Percentiles rank a stretch among this genome's conserved stretches.
Evolutionary conservation across 192 early-diverging fungal species (phyloP).

Genomic region (Umbelopsis sp.): DNA sequence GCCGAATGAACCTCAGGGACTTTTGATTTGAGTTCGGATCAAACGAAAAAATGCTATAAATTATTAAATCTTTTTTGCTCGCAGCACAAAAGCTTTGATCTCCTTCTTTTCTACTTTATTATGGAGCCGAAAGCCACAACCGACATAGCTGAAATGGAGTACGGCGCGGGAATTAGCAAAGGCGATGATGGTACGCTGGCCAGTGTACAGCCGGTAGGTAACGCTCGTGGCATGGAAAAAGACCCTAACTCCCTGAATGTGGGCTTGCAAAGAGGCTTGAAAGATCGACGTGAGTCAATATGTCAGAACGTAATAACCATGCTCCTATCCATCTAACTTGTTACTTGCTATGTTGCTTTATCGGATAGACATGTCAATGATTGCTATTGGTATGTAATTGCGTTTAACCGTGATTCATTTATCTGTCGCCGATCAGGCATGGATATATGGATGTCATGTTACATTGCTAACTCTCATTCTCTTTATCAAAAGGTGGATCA

Average conservation of each 20-base stretch:
- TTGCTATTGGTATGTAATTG: slow-evolving; percentile 15
- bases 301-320: background rate
- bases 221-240: background rate
- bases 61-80: no score
- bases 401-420: background rate
- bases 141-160: background rate
- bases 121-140: background rate
- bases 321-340: background rate
- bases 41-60: no score
- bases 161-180: background rate
- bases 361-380: slow-evolving; percentile 22
- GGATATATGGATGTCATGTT: background rate
- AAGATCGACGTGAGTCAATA: slow-evolving; percentile 16
- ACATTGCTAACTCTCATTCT: background rate
- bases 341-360: background rate
- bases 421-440: background rate
- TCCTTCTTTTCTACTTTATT: no score
- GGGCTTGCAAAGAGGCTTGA: slow-evolving; percentile 15
- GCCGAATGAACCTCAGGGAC: no score
- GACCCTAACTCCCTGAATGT: slow-evolving; percentile 16
- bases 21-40: no score
- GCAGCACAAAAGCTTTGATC: no score
- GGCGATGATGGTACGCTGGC: background rate
- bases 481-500: slow-evolving; percentile 35
- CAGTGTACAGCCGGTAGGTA: background rate